Evolutionary conservation across 176 grass and related monocot species (phyloP), one percentile per base, ranked within the genome.

Genomic region (Oryza punctata): DNA sequence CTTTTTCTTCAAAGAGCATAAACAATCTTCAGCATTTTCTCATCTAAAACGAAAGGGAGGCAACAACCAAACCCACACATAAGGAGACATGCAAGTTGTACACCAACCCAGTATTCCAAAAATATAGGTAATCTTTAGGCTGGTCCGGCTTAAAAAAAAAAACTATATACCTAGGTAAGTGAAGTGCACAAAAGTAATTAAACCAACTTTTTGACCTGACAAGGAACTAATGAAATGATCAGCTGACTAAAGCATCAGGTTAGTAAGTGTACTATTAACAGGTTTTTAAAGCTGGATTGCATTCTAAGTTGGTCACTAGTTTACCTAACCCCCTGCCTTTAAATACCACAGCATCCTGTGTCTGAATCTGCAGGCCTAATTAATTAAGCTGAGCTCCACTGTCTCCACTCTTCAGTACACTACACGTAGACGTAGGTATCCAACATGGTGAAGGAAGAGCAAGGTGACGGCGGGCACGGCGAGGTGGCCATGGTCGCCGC

Each of bases 401-500:
- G 19, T 28, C 18, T 54, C 40, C 9, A 8, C 11, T 27, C 18
- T 52, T 9, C 9, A 2, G 13, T 29, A 63, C 26, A 52, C 32
- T n/a, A 15, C 18, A 57, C 19, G n/a, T n/a, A n/a, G n/a, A 18
- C 32, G 32, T 57, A 57, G 52, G 28, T 40, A 21, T 25, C 35
- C 27, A 32, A 1, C 40, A 83, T 83, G 71, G 60, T 38, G 71
- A 21, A 67, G 19, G 81, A 83, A 50, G 52, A 8, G 19, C 52
- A 57, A 57, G 57, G 19, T 60, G 52, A 19, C 8, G 54, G 15
- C 4, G 14, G 49, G 16, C 49, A 52, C 49, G 52, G 19, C 18
- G 52, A 57, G 52, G 52, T n/a, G 52, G 8, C 3, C 61, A 59
- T 16, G 52, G 44, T 3, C 28, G 6, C 26, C 65, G 33, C 16